phyloP scores from a whole-genome alignment of 768 basidiomycete genomes.

The Leccinum olivaceopallidum region DNA sequence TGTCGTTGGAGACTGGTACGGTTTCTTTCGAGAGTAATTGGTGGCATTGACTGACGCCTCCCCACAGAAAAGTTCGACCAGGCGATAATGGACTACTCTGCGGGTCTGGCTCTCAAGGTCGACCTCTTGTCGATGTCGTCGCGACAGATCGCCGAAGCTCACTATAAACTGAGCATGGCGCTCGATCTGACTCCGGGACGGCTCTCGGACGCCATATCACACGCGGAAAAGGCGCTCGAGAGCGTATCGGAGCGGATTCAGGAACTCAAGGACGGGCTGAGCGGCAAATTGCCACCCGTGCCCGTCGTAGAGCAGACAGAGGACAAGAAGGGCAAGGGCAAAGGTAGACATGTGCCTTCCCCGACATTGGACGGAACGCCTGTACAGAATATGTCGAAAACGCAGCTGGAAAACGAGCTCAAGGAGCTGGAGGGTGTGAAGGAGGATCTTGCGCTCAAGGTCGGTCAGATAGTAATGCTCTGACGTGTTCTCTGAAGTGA shows the following conservation, averaged over 20 bases:
- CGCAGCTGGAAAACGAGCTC: slow-evolving; percentile 76
- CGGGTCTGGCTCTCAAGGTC: slow-evolving; percentile 71
- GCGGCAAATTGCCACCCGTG: slow-evolving; percentile 35
- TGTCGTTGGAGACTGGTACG: slow-evolving; percentile 95
- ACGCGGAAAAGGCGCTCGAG: slow-evolving; percentile 77
- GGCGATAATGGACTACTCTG: slow-evolving; percentile 84
- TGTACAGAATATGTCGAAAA: slow-evolving; percentile 64
- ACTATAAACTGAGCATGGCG: slow-evolving; percentile 93
- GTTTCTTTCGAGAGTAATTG: neutral
- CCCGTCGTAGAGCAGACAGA: slow-evolving; percentile 34
- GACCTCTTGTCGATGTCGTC: slow-evolving; percentile 82
- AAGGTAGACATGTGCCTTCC: slow-evolving; percentile 47
- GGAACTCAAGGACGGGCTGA: slow-evolving; percentile 51
- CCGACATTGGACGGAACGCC: slow-evolving; percentile 42
- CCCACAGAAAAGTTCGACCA: slow-evolving; percentile 91
- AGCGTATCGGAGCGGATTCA: slow-evolving; percentile 73
- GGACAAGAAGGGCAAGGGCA: slow-evolving; percentile 66
- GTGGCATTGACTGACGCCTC: neutral
- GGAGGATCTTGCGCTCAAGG: slow-evolving; percentile 86
- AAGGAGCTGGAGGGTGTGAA: slow-evolving; percentile 76
- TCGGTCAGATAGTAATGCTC: slow-evolving; percentile 22
- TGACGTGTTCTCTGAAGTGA: neutral
- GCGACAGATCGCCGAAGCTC: slow-evolving; percentile 89
- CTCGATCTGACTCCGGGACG: slow-evolving; percentile 88
- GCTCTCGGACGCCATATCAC: slow-evolving; percentile 76